Evolutionary conservation across 2,329 filamentous ascomycete species (phyloP), one percentile per base, ranked within the genome.

Genomic region (Thermomyces lanuginosus): DNA sequence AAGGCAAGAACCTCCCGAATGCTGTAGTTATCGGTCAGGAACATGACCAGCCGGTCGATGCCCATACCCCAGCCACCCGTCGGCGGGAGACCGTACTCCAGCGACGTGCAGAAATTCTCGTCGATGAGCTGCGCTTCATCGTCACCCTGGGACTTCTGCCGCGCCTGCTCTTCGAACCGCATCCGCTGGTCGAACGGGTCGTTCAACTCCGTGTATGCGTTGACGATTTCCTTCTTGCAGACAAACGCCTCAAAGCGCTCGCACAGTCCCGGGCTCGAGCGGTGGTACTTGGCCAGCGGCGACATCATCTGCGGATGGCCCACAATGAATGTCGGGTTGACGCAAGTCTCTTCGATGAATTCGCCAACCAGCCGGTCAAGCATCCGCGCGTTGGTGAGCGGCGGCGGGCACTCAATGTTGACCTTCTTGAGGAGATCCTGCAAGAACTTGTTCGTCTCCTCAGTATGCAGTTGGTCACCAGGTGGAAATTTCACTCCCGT

Each of bases 201-300:
- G 65, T 92, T 91, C 68, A 98, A 75, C 71, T 98, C 89, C 20
- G 86, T 95, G 61, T 93, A 91, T 4, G 84, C 84, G 49, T 98
- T 95, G 46, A 76, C 77, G 41, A 95, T 93, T 53, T 95, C 86
- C 70, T 89, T 91, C 67, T 83, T 91, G 65, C 77, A 83, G 23
- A 93, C 89, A 41, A 98, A 98, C 7, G 81, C 84, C 60, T 98
- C 89, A 55, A 95, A 95, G 29, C 89, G 79, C 64, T 98, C 89
- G 53, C 83, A 93, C 17, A 98, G 69, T 44, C 86, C 89, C 28
- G 76, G 68, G 36, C 72, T 70, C 24, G 65, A 59, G 39, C 89
- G 79, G 58, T 93, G 81, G 55, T 84, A 84, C 68, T 98, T 98
- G 63, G 89, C 89, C 10, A 98, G 66, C 6, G 89, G 89, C 9